These are phyloP conservation scores for Dictyostelium capitatum DNA, from an alignment of 78 protist genomes.

Conservation along the genomic window DNA sequence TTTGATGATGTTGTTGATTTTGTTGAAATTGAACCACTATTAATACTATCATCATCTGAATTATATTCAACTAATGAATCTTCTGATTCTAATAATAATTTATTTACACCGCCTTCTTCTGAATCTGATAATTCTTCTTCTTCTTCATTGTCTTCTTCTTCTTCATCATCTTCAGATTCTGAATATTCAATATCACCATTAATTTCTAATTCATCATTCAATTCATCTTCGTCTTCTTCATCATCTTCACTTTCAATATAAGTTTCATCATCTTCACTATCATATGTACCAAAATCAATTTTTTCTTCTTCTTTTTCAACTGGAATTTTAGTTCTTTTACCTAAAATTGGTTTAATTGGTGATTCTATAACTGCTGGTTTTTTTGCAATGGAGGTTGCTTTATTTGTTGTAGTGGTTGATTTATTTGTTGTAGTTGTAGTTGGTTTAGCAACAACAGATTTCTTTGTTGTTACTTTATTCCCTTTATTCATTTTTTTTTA, in stretches of 20 bases:
- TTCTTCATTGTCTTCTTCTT: slow-evolving; percentile 32
- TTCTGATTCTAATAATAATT: slow-evolving; percentile 34
- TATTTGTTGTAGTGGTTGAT: background rate
- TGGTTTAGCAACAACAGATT: background rate
- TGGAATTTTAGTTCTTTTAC: slow-evolving; percentile 21
- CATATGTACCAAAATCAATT: slow-evolving; percentile 14
- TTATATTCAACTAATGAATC: slow-evolving; percentile 38
- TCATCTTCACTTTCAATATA: slow-evolving; percentile 43
- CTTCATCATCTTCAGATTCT: background rate
- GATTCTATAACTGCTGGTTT: slow-evolving; percentile 8
- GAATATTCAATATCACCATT: background rate
- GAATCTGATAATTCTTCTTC: background rate
- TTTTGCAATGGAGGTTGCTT: background rate
- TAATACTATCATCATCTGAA: slow-evolving; percentile 32
- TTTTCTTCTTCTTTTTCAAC: slow-evolving; percentile 11
- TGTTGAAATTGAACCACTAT: slow-evolving; percentile 8
- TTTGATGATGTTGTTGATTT: slow-evolving; percentile 5
- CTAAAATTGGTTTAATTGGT: slow-evolving; percentile 21
- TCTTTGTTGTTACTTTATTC: background rate
- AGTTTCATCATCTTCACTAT: slow-evolving; percentile 42
- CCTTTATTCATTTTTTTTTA: slow-evolving; percentile 15
- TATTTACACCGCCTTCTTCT: slow-evolving; percentile 1
- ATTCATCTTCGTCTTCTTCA: slow-evolving; percentile 10
- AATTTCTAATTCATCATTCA: background rate
- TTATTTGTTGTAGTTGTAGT: background rate